These are phyloP conservation scores for Magnaporthiopsis rhizophila DNA, from an alignment of 2,329 filamentous ascomycete genomes.

Conservation along the genomic window DNA sequence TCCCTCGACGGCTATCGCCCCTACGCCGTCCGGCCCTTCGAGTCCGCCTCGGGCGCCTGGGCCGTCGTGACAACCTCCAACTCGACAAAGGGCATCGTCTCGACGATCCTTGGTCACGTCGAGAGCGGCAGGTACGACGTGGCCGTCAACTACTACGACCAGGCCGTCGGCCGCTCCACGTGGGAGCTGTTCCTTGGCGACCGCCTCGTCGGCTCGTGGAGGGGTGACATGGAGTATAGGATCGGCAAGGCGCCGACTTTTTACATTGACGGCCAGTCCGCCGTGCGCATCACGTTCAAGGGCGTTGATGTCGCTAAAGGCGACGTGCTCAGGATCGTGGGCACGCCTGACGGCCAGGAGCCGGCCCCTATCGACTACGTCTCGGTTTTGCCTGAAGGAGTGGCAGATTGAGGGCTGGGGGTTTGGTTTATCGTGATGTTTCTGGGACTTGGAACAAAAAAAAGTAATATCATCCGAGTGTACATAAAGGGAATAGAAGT, in stretches of 20 bases:
- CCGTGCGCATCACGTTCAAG: conserved; percentile 52
- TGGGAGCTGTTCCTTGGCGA: conserved; percentile 49
- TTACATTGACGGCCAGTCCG: conserved; percentile 58
- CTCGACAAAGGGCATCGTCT: conserved; percentile 38
- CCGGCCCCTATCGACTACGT: conserved; percentile 61
- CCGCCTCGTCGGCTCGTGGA: conserved; percentile 46
- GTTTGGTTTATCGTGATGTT: background rate
- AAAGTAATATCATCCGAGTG: too few relatives aligned
- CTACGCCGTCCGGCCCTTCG: conserved; percentile 47
- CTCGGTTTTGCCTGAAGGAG: conserved; percentile 47
- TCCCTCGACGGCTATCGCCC: conserved; percentile 46
- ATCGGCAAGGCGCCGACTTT: conserved; percentile 51
- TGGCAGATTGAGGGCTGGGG: conserved; percentile 4
- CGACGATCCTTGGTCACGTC: conserved; percentile 26
- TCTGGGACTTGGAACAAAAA: background rate
- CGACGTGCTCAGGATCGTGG: conserved; percentile 45
- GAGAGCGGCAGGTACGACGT: conserved; percentile 51
- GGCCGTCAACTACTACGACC: conserved; percentile 59
- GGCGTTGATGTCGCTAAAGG: conserved; percentile 41
- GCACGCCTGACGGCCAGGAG: conserved; percentile 51
- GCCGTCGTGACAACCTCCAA: conserved; percentile 50
- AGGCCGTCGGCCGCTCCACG: conserved; percentile 46
- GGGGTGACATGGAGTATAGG: conserved; percentile 48
- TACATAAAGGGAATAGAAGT: too few relatives aligned
- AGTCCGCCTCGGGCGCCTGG: conserved; percentile 47